Percentiles rank a stretch among this genome's conserved stretches.
These are phyloP conservation scores for Amaranthus hypochondriacus DNA, from an alignment of 148 eudicot species.

Conservation along the genomic window DNA sequence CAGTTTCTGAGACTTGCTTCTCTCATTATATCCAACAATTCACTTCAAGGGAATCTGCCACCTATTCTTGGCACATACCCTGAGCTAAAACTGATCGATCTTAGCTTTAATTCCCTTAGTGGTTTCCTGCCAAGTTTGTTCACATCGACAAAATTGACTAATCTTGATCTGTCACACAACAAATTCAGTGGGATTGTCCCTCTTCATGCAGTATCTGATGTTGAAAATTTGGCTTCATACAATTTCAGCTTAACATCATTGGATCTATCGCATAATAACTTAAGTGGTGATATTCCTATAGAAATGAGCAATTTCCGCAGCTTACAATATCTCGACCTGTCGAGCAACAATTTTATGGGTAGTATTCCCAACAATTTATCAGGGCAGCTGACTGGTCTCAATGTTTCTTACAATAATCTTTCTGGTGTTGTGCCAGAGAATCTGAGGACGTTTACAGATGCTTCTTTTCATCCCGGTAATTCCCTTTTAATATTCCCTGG, in stretches of 20 bases:
- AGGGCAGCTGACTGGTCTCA: conserved; percentile 34
- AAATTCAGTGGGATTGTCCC: conserved; percentile 46
- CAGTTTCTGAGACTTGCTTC: conserved; percentile 58
- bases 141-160: conserved; percentile 32
- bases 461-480: conserved; percentile 71
- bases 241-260: conserved; percentile 37
- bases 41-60: conserved; percentile 46
- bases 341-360: conserved; percentile 53
- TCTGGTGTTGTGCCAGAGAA: conserved; percentile 62
- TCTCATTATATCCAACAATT: conserved; percentile 51
- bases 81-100: conserved; percentile 43
- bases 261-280: conserved; percentile 50
- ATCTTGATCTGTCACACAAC: conserved; percentile 50
- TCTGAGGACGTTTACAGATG: conserved; percentile 46
- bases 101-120: conserved; percentile 46
- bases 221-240: conserved; percentile 4
- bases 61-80: conserved; percentile 42
- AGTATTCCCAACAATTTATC: conserved; percentile 53
- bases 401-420: conserved; percentile 57
- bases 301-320: conserved; percentile 37
- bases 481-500: conserved; percentile 32
- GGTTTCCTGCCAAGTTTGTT: conserved; percentile 42
- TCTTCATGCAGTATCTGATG: neutral
- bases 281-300: conserved; percentile 42
- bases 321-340: conserved; percentile 49